phyloP scores from a whole-genome alignment of 2,329 filamentous ascomycete species.

The Fusarium staphyleae region DNA sequence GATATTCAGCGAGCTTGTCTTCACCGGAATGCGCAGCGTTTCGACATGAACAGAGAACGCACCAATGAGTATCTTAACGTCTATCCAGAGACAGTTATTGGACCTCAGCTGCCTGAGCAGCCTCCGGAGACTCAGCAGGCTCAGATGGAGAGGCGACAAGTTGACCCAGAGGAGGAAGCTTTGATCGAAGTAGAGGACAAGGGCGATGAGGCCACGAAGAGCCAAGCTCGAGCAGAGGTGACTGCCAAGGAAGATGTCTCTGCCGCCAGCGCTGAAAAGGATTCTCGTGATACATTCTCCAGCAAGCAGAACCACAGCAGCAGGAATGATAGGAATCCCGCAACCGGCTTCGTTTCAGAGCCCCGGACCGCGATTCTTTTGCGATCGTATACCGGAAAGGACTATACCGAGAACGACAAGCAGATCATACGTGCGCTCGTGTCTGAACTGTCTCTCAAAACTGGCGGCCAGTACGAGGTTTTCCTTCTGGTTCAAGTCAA shows the following conservation, averaged over 20 bases:
- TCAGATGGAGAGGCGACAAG: slow-evolving; percentile 21
- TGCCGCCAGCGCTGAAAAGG: neutral
- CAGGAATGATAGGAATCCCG: slow-evolving; percentile 22
- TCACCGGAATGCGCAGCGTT: slow-evolving; percentile 71
- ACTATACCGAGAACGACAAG: slow-evolving; percentile 80
- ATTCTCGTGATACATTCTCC: neutral
- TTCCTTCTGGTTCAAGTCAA: slow-evolving; percentile 83
- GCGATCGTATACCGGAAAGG: slow-evolving; percentile 76
- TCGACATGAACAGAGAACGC: slow-evolving; percentile 51
- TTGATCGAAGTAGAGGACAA: slow-evolving; percentile 1
- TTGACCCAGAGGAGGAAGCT: neutral
- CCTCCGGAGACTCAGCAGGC: slow-evolving; percentile 9
- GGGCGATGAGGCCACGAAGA: neutral
- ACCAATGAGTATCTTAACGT: slow-evolving; percentile 54
- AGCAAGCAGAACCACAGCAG: slow-evolving; percentile 11
- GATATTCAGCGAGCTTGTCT: slow-evolving; percentile 72
- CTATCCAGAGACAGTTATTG: slow-evolving; percentile 48
- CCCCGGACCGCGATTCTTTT: slow-evolving; percentile 76
- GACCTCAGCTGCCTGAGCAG: slow-evolving; percentile 20
- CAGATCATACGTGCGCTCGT: slow-evolving; percentile 81
- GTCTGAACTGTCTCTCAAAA: slow-evolving; percentile 76
- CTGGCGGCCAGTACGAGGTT: slow-evolving; percentile 82
- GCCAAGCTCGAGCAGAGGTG: neutral
- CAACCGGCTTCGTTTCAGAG: slow-evolving; percentile 46
- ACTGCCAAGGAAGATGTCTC: neutral